Conservation (phyloP, 2,329 filamentous ascomycete species). For the Botrytis deweyae region DNA sequence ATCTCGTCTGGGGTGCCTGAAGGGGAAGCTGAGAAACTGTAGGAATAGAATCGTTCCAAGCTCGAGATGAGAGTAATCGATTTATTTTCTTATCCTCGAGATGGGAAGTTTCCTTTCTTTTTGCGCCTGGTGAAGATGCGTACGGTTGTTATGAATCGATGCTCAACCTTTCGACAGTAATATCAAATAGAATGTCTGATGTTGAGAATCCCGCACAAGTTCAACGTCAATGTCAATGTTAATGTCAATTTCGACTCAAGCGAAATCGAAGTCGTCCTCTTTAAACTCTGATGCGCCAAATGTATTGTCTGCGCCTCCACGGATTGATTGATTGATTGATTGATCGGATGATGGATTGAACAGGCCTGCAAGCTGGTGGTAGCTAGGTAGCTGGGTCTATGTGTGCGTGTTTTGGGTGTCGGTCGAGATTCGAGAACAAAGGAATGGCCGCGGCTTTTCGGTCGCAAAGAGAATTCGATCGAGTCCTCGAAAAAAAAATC, state of each 20-base stretch:
- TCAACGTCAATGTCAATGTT: background rate
- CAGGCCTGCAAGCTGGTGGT: background rate
- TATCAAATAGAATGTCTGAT: background rate
- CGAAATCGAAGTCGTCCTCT: background rate
- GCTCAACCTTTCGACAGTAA: background rate
- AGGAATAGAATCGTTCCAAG: background rate
- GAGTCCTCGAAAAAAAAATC: background rate
- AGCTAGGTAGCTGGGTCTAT: background rate
- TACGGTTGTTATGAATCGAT: background rate
- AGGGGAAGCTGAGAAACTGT: background rate
- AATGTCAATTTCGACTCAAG: background rate
- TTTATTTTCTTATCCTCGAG: background rate
- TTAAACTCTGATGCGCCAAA: background rate
- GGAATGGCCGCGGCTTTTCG: constrained; percentile 17
- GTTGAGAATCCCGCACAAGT: background rate
- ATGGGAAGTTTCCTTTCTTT: background rate
- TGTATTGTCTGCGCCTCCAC: background rate
- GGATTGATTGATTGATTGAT: background rate
- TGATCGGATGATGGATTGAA: background rate
- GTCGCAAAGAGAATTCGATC: constrained; percentile 6
- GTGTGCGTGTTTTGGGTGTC: background rate
- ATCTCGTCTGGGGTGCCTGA: background rate
- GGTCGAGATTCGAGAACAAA: constrained; percentile 14
- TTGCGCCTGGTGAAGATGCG: background rate
- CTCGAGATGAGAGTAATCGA: background rate